Base-by-base conservation (phyloP, 768 basidiomycete genomes). In the Podaxis pistillaris region DNA sequence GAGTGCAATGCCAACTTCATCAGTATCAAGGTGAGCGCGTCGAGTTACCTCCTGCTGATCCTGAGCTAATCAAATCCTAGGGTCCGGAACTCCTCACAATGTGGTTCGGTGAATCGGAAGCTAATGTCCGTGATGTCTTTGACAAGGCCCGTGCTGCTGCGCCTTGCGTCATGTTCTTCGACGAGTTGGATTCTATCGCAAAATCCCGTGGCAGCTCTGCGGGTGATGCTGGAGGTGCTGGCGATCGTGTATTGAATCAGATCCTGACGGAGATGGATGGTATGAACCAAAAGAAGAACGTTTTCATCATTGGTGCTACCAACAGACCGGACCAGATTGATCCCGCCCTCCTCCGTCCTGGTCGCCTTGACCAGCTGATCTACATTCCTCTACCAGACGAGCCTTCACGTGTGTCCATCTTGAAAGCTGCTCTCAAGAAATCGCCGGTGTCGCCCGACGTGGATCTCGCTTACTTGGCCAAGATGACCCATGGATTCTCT, bases 81-180 rank as follows among this genome's bases (percentile, higher is more conserved):
- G 96, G 97, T 67, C 96, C 96, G 65, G 97, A 98, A 78, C 83
- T 98, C 47, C 87, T 98, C 47, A 99, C 96, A 5, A 98, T 98
- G 96, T 99, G 97, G 95, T 98, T 99, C 78, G 97, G 97, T 87
- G 97, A 99, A 84, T 98, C 96, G 5, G 97, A 99, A 80, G 97
- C 96, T 67, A 99, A 99, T 71, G 97, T 99, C 65, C 94, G 97
- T 69, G 96, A 98, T 69, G 94, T 98, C 66, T 99, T 99, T 77
- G 97, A 99, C 86, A 98, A 98, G 79, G 97, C 97, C 33, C 93
- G 97, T 68, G 97, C 97, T 17, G 97, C 97, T 7, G 96, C 97
- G 28, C 97, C 97, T 60, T 98, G 97, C 73, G 97, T 99, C 69
- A 97, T 99, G 94, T 99, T 99, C 92, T 99, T 99, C 78, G 97